phyloP scores from a whole-genome alignment of 805 yeast species.

The Hanseniaspora nectarophila region DNA sequence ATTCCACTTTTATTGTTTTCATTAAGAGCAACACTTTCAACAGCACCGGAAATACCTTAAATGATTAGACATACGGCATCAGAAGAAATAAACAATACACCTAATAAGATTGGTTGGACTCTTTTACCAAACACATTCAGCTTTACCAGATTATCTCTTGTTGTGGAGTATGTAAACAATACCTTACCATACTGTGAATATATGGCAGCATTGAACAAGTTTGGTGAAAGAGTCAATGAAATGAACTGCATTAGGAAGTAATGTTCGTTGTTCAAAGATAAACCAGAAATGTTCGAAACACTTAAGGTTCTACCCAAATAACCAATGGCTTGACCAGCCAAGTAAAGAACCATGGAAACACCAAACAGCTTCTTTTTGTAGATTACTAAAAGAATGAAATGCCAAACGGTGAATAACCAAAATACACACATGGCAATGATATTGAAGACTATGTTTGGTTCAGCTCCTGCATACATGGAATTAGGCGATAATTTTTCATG shows the following conservation, averaged over 20 bases:
- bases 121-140: constrained; percentile 33
- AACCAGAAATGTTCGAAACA: constrained; percentile 26
- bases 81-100: constrained; percentile 51
- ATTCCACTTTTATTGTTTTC: constrained; percentile 20
- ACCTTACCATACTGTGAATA: constrained; percentile 61
- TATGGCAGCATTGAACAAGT: constrained; percentile 73
- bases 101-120: constrained; percentile 17
- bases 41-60: constrained; percentile 71
- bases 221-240: constrained; percentile 66
- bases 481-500: constrained; percentile 21
- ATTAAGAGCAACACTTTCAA: constrained; percentile 40
- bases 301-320: constrained; percentile 49
- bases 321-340: constrained; percentile 51
- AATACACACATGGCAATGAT: constrained; percentile 44
- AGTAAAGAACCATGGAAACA: not conserved
- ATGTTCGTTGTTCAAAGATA: constrained; percentile 22
- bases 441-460: constrained; percentile 50
- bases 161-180: constrained; percentile 44
- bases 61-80: constrained; percentile 53
- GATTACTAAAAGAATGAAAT: constrained; percentile 34
- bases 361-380: constrained; percentile 53
- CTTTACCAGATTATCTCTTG: not conserved
- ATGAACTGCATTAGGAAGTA: constrained; percentile 53
- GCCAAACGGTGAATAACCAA: constrained; percentile 36
- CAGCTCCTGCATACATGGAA: constrained; percentile 26